These are phyloP conservation scores for Stagonosporopsis rhizophila DNA, from an alignment of 2,329 filamentous ascomycete species.

Conservation along the genomic window DNA sequence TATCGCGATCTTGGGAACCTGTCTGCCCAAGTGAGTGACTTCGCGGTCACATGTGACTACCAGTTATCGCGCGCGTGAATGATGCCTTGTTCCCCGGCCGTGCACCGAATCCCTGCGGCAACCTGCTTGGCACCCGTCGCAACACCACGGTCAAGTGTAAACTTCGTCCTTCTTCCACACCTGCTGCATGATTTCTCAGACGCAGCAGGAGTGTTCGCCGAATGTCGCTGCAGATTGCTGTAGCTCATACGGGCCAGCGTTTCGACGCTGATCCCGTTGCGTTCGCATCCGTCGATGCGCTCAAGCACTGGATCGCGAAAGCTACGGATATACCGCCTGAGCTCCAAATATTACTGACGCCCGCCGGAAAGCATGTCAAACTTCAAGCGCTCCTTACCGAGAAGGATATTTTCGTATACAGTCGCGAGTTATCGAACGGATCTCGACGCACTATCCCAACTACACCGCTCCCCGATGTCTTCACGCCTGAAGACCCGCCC, in stretches of 20 bases:
- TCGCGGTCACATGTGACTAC: slow-evolving; percentile 15
- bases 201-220: slow-evolving; percentile 47
- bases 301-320: slow-evolving; percentile 80
- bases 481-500: slow-evolving; percentile 70
- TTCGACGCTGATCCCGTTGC: slow-evolving; percentile 78
- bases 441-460: slow-evolving; percentile 59
- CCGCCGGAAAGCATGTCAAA: slow-evolving; percentile 83
- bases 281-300: slow-evolving; percentile 80
- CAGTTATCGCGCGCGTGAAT: slow-evolving; percentile 25
- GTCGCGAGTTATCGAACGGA: slow-evolving; percentile 65
- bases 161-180: slow-evolving; percentile 21
- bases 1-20: slow-evolving; percentile 1
- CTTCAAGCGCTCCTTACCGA: slow-evolving; percentile 80
- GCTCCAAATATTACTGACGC: slow-evolving; percentile 86
- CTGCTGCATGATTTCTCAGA: slow-evolving; percentile 27
- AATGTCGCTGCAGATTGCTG: slow-evolving; percentile 90
- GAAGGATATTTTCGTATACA: slow-evolving; percentile 91
- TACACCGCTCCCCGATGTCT: slow-evolving; percentile 62
- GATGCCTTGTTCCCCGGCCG: slow-evolving; percentile 30
- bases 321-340: slow-evolving; percentile 76
- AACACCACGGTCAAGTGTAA: slow-evolving; percentile 19
- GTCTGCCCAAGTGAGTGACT: slow-evolving; percentile 1
- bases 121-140: slow-evolving; percentile 36
- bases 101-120: slow-evolving; percentile 39
- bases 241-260: slow-evolving; percentile 91